phyloP scores from a whole-genome alignment of 441 rosid species.

The Populus hybrid region DNA sequence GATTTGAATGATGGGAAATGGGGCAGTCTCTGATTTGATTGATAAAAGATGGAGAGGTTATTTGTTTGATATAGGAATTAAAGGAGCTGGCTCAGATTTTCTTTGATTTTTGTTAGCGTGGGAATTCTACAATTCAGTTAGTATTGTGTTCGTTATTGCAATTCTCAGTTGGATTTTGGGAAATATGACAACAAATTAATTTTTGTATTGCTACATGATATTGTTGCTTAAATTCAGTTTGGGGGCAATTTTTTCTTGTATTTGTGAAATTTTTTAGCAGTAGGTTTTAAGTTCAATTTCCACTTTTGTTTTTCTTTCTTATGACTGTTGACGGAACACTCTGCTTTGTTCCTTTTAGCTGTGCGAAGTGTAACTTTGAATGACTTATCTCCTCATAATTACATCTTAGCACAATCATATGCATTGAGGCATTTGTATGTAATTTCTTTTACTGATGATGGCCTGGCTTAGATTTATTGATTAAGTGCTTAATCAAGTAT shows the following conservation, averaged over 20 bases:
- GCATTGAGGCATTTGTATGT: neutral
- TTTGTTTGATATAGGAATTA: neutral
- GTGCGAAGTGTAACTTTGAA: neutral
- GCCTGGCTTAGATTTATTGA: neutral
- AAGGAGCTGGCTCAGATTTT: neutral
- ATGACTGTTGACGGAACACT: neutral
- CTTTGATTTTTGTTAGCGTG: neutral
- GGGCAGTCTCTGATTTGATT: neutral
- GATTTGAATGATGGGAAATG: neutral
- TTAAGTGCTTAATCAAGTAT: neutral
- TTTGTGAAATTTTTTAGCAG: neutral
- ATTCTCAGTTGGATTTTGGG: neutral
- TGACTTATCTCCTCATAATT: neutral
- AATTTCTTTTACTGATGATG: neutral
- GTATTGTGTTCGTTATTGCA: neutral
- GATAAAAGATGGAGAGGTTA: neutral
- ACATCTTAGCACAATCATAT: neutral
- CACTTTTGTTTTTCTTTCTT: neutral
- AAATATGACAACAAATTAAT: neutral
- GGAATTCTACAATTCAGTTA: neutral
- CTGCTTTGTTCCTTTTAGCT: neutral
- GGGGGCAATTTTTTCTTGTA: neutral
- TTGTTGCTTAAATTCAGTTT: neutral
- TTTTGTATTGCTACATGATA: neutral
- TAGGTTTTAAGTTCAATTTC: neutral